Evolutionary conservation across 202 grass and related monocot genomes (phyloP).

Genomic region (Brachypodium distachyon): DNA sequence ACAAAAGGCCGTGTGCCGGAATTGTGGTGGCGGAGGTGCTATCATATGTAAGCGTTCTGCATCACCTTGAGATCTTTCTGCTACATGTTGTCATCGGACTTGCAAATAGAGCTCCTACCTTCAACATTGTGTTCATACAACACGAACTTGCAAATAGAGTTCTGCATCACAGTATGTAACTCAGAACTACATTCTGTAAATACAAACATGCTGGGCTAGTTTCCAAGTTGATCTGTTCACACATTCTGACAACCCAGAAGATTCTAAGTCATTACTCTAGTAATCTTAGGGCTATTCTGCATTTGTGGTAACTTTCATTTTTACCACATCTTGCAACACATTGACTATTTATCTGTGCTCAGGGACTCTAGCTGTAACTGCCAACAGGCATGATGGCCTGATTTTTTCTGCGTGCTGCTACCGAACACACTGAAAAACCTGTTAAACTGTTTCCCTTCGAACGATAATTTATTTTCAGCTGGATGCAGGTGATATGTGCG

Average conservation of each 20-base stretch:
- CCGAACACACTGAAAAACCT: neutral
- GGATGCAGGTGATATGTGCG: conserved; percentile 89
- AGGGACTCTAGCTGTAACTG: neutral
- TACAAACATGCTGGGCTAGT: neutral
- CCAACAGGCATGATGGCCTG: neutral
- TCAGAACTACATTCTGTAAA: neutral
- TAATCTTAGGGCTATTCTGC: neutral
- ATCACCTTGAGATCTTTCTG: neutral
- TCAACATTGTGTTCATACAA: neutral
- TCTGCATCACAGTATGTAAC: no score
- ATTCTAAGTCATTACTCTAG: neutral
- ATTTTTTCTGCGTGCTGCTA: neutral
- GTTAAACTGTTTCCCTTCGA: neutral
- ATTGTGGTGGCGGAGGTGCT: conserved; percentile 66
- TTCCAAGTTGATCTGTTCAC: neutral
- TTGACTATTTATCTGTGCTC: neutral
- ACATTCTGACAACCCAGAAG: neutral
- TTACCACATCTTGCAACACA: neutral
- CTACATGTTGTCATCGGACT: neutral
- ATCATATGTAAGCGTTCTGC: conserved; percentile 56
- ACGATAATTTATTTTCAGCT: conserved; percentile 16
- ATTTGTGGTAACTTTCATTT: neutral
- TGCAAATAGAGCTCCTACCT: neutral
- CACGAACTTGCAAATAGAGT: neutral
- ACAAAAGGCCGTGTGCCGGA: conserved; percentile 74